These are phyloP conservation scores for Erysimum cheiranthoides DNA, from an alignment of 345 rosid genomes.

Conservation along the genomic window DNA sequence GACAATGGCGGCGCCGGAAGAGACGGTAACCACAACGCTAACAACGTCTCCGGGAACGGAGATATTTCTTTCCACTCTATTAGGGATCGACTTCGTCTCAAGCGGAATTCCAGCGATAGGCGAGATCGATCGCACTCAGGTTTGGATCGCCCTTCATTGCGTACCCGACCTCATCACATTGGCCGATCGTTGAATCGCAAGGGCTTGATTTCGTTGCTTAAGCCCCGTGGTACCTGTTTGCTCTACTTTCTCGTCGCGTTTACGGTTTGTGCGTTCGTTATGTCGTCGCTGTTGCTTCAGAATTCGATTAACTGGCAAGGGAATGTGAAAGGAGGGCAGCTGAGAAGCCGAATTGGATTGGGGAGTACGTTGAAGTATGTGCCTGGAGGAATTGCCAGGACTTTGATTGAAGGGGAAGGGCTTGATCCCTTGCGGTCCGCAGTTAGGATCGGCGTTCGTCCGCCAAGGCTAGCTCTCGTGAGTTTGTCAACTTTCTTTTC, in stretches of 20 bases:
- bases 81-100: slow-evolving; percentile 72
- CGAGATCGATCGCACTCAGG: slow-evolving; percentile 52
- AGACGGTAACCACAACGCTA: slow-evolving; percentile 39
- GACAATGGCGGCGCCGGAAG: slow-evolving; percentile 47
- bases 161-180: slow-evolving; percentile 49
- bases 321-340: slow-evolving; percentile 48
- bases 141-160: slow-evolving; percentile 54
- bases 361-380: slow-evolving; percentile 73
- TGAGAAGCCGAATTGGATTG: slow-evolving; percentile 54
- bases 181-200: slow-evolving; percentile 59
- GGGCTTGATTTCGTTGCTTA: slow-evolving; percentile 56
- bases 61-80: slow-evolving; percentile 54
- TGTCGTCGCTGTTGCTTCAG: slow-evolving; percentile 80
- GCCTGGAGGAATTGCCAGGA: slow-evolving; percentile 48
- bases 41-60: slow-evolving; percentile 30
- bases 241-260: slow-evolving; percentile 63
- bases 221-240: slow-evolving; percentile 67
- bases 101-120: slow-evolving; percentile 54
- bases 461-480: slow-evolving; percentile 86
- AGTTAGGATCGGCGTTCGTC: slow-evolving; percentile 74
- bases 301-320: slow-evolving; percentile 78
- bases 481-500: slow-evolving; percentile 41
- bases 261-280: slow-evolving; percentile 69
- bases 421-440: slow-evolving; percentile 58
- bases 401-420: slow-evolving; percentile 53